A percentile compares a stretch with the other conserved stretches of the same genome.
Conservation (phyloP, 176 grass and related monocot species). For the Avena sativa region DNA sequence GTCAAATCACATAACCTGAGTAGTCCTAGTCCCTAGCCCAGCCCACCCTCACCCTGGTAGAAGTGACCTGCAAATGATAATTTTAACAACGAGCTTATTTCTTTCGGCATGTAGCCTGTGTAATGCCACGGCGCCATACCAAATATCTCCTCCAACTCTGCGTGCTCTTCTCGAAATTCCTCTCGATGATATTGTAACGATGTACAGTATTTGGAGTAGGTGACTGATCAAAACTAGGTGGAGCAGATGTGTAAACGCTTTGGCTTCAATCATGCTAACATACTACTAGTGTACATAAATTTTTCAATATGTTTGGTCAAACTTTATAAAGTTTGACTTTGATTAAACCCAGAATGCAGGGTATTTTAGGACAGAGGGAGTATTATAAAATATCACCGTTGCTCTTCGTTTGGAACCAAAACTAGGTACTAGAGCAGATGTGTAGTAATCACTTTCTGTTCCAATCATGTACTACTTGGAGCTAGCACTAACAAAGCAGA, state of each 20-base stretch:
- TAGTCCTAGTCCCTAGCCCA: background rate
- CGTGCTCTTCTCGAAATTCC: background rate
- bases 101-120: background rate
- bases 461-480: background rate
- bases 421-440: constrained; percentile 26
- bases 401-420: background rate
- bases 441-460: background rate
- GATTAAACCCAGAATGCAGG: too few species aligned
- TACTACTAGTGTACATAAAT: too few species aligned
- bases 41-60: background rate
- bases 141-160: background rate
- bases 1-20: background rate
- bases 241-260: constrained; percentile 29
- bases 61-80: constrained; percentile 2
- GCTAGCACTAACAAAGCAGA: constrained; percentile 5
- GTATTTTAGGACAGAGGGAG: too few species aligned
- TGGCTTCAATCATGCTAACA: too few species aligned
- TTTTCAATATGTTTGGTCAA: too few species aligned
- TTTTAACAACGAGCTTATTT: background rate
- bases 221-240: constrained; percentile 14
- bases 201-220: constrained; percentile 37
- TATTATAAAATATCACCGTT: too few species aligned
- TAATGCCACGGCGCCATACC: too few species aligned
- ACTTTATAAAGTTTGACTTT: too few species aligned
- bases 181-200: background rate